Conservation (phyloP, 371 early-diverging fungal species). For the Smittium mucronatum region DNA sequence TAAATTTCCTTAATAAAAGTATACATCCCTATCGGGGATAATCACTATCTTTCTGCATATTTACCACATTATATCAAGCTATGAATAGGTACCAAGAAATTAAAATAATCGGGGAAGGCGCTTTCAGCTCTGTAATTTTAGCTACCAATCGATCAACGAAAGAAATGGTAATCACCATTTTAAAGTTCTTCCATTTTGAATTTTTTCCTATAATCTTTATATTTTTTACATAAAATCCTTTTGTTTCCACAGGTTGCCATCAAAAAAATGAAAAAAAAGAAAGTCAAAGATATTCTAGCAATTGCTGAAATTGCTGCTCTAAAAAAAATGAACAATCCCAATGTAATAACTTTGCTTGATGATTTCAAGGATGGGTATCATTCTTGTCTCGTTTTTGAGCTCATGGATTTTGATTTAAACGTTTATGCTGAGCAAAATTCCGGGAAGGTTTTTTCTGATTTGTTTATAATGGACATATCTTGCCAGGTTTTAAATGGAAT, state of each 20-base stretch:
- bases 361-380: constrained; percentile 68
- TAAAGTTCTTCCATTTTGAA: no score
- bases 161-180: constrained; percentile 42
- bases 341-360: constrained; percentile 70
- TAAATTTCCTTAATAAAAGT: no score
- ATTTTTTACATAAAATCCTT: background rate
- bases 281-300: constrained; percentile 55
- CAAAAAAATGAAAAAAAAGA: constrained; percentile 78
- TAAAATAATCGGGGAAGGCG: constrained; percentile 75
- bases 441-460: constrained; percentile 41
- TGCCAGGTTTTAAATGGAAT: constrained; percentile 73
- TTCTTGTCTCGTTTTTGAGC: constrained; percentile 83
- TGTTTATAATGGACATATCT: constrained; percentile 44
- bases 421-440: constrained; percentile 61
- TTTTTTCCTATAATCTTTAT: background rate
- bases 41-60: no score
- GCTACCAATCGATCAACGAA: constrained; percentile 52
- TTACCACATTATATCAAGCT: no score
- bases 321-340: constrained; percentile 72
- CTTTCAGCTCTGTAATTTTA: constrained; percentile 77
- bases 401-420: constrained; percentile 86
- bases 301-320: constrained; percentile 64
- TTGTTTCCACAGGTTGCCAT: constrained; percentile 61
- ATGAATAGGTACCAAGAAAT: constrained; percentile 55
- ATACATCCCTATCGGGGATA: no score